Evolutionary conservation across 2,329 filamentous ascomycete species (phyloP).

Genomic region (Fusarium incarnatum): DNA sequence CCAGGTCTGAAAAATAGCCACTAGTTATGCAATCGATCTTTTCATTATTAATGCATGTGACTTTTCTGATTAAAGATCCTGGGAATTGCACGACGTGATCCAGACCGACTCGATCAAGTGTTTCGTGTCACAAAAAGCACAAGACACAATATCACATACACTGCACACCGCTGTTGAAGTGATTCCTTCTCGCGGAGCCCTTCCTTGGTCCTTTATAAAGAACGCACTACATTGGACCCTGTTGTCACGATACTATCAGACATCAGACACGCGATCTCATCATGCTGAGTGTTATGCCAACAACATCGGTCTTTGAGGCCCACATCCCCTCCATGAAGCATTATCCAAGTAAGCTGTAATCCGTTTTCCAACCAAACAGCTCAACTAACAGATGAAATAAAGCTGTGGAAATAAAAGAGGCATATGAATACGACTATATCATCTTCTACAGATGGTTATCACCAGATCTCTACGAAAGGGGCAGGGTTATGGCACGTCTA

Average conservation of each 20-base stretch:
- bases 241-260: fast-evolving
- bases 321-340: not conserved
- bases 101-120: not conserved
- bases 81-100: not conserved
- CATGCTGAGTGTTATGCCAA: conserved; percentile 1
- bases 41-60: not conserved
- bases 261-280: fast-evolving
- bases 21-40: not conserved
- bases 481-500: conserved; percentile 23
- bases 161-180: not conserved
- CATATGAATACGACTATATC: conserved; percentile 14
- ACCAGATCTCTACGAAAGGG: conserved; percentile 13
- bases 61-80: not conserved
- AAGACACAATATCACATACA: not conserved
- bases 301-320: not conserved
- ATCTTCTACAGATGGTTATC: conserved; percentile 26
- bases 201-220: not conserved
- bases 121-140: not conserved
- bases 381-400: not conserved
- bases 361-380: fast-evolving
- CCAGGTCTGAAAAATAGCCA: too few relatives aligned
- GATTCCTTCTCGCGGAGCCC: not conserved
- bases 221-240: fast-evolving
- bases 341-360: not conserved
- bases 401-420: not conserved